These are phyloP conservation scores for Eutypella sp. DNA, from an alignment of 2,329 filamentous ascomycete species.

Conservation along the genomic window DNA sequence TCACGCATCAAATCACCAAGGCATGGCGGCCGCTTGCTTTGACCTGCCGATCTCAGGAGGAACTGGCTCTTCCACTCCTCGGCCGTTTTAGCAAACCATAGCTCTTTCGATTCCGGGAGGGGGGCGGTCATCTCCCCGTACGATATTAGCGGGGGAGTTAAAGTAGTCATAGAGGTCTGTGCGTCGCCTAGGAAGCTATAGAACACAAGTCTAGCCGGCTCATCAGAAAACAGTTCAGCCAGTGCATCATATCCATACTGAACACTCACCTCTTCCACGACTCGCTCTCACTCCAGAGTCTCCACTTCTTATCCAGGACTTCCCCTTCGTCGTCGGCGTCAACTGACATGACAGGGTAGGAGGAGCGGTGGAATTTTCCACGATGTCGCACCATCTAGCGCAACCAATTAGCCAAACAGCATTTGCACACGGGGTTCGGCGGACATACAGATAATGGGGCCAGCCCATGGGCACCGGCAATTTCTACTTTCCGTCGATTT, in stretches of 20 bases:
- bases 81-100: constrained; percentile 64
- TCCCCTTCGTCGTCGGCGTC: constrained; percentile 50
- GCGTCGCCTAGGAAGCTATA: constrained; percentile 62
- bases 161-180: constrained; percentile 61
- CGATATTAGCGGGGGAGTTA: constrained; percentile 61
- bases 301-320: constrained; percentile 60
- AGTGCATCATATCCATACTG: neutral
- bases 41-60: constrained; percentile 35
- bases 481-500: constrained; percentile 51
- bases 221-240: constrained; percentile 1
- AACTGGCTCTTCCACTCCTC: constrained; percentile 60
- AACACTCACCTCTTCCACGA: constrained; percentile 54
- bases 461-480: constrained; percentile 45
- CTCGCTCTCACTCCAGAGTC: constrained; percentile 57
- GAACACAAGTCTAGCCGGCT: constrained; percentile 48
- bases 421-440: neutral
- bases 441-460: constrained; percentile 40
- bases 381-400: constrained; percentile 48
- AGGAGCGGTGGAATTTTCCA: constrained; percentile 54
- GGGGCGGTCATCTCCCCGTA: constrained; percentile 65
- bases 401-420: constrained; percentile 10
- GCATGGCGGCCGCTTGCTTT: constrained; percentile 41
- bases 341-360: constrained; percentile 47
- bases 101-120: constrained; percentile 53
- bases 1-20: constrained; percentile 54